Evolutionary conservation across 2,329 filamentous ascomycete genomes (phyloP).

Genomic region (Apiospora aurea): DNA sequence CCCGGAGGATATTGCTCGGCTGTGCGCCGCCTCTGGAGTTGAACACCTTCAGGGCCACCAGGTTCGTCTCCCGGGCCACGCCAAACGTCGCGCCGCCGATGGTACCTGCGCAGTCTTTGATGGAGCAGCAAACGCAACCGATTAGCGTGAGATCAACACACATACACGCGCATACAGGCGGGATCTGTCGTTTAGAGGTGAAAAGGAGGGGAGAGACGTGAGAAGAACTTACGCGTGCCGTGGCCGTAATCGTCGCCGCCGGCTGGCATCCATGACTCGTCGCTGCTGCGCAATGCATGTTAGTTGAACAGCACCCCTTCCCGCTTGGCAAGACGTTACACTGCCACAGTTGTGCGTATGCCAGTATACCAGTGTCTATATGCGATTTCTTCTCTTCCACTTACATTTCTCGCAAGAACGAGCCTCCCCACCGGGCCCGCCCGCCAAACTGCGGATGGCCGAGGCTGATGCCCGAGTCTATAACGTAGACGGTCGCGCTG

Average conservation of each 20-base stretch:
- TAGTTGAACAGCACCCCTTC: neutral
- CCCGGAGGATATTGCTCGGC: constrained; percentile 46
- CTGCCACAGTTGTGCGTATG: neutral
- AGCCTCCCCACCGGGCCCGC: constrained; percentile 33
- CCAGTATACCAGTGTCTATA: no score
- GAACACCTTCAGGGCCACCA: constrained; percentile 53
- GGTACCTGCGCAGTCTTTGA: constrained; percentile 34
- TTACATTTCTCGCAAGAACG: constrained; percentile 29
- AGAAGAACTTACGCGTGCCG: constrained; percentile 40
- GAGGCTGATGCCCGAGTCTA: constrained; percentile 52
- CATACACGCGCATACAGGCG: no score
- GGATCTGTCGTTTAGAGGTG: neutral
- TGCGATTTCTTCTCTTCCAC: no score
- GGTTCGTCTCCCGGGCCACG: constrained; percentile 33
- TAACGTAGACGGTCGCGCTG: constrained; percentile 47
- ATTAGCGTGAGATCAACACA: neutral
- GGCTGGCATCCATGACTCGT: neutral
- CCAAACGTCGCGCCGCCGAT: constrained; percentile 31
- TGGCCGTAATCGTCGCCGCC: constrained; percentile 42
- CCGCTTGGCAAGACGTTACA: neutral
- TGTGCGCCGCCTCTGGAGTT: constrained; percentile 45
- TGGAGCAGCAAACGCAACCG: neutral
- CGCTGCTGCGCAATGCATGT: neutral
- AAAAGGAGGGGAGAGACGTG: neutral
- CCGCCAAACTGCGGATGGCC: constrained; percentile 41